Conservation (phyloP, 2,329 filamentous ascomycete species). For the Tolypocladium capitatum region DNA sequence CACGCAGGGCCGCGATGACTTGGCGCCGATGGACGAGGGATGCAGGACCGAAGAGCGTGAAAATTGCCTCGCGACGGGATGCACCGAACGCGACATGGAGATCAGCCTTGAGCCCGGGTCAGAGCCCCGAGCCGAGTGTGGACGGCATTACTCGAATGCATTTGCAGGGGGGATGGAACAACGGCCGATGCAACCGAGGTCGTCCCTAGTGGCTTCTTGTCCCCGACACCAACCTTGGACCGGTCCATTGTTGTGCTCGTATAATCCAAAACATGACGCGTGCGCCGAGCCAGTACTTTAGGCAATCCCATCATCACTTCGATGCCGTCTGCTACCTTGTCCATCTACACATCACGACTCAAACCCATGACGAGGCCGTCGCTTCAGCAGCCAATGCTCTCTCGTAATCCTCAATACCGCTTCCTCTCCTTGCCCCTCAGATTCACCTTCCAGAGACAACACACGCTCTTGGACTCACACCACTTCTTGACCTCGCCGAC, state of each 20-base stretch:
- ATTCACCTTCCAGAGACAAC: conserved; percentile 60
- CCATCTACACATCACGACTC: not conserved
- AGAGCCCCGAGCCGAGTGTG: conserved; percentile 2
- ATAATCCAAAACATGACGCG: too few relatives aligned
- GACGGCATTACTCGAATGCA: not conserved
- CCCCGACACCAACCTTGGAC: not conserved
- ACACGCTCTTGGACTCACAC: conserved; percentile 80
- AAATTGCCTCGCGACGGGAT: not conserved
- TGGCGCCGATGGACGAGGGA: not conserved
- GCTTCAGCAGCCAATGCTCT: not conserved
- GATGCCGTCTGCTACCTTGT: not conserved
- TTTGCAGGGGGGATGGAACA: not conserved
- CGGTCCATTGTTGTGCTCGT: not conserved
- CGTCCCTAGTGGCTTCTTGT: not conserved
- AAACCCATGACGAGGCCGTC: too few relatives aligned
- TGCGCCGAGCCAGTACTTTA: too few relatives aligned
- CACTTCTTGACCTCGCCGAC: conserved; percentile 64
- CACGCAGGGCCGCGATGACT: not conserved
- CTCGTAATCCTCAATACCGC: conserved; percentile 14
- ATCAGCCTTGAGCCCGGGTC: not conserved
- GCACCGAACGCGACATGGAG: not conserved
- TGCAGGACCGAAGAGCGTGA: not conserved
- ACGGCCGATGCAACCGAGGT: conserved; percentile 4
- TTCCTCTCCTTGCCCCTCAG: conserved; percentile 39
- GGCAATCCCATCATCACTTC: not conserved